Base-by-base conservation (phyloP, 1,284 basidiomycete genomes). In the Cryptococcus jaspeensis region DNA sequence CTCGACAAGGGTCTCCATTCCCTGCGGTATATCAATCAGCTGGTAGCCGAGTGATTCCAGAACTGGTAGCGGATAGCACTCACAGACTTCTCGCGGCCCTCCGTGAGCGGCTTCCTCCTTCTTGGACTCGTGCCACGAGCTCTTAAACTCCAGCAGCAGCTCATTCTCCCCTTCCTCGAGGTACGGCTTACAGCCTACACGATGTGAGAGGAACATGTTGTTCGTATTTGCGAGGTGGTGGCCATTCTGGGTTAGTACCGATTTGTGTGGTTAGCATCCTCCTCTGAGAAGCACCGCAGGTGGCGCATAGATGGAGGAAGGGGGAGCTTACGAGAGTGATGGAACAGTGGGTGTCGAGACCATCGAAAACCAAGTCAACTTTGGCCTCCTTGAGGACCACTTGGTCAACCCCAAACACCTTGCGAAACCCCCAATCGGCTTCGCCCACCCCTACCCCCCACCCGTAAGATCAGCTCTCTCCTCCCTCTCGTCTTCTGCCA, bases 1-100 rank as follows among this genome's bases (percentile, higher is more conserved):
- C 79, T 41, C 92, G 84, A 64, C 87, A 89, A 0, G 88, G 86
- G 71, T 92, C 89, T 5, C 92, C 92, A 68, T 94, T 94, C 91
- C 89, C 70, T 69, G 15, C 28, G 25, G 18, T 38, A 16, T 32
- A 35, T 7, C 15, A 25, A 39, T 53, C 11, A 56, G 54, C n/a
- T n/a, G n/a, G n/a, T n/a, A n/a, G n/a, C n/a, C n/a, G n/a, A n/a
- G n/a, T n/a, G n/a, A n/a, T n/a, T n/a, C n/a, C n/a, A n/a, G n/a
- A n/a, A n/a, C n/a, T n/a, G n/a, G n/a, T n/a, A n/a, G n/a, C n/a
- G n/a, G n/a, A n/a, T n/a, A n/a, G n/a, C 42, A 57, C 67, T 56
- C 37, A 72, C 73, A 76, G 0, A 70, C 58, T 5, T 57, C 50
- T 37, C 25, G 55, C 3, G 66, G 60, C 8, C 75, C 75, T 8